Base-by-base conservation (phyloP, 208 protist genomes). In the Trypanosoma scelopori region DNA sequence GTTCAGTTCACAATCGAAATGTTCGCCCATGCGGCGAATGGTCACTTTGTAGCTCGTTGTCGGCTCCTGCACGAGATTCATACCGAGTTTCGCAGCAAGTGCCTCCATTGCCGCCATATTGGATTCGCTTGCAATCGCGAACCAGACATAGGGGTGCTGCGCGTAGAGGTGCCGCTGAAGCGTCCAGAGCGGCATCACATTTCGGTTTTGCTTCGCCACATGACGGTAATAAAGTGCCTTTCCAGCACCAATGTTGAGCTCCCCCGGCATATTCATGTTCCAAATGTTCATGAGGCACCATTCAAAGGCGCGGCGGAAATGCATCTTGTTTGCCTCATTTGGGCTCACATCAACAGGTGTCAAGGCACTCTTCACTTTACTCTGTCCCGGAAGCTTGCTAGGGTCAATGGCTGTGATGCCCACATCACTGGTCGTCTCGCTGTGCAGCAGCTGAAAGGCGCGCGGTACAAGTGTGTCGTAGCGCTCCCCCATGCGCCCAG, bases 221-320 rank as follows among this genome's bases (percentile, higher is more conserved):
- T 66, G 59, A 39, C 82, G 78, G 65, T 91, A 92, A 69, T 91
- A 95, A 49, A 95, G 78, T 2, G 71, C 71, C 59, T 85, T 88
- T 4, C 90, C 90, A 3, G 87, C 87, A 9, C 86, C 86, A 60
- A 93, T 93, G 71, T 96, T 96, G n/a, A 96, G 71, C 73, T 96
- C 86, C 6, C 83, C 85, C n/a, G 71, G 70, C 78, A 93, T 75
- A 67, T 93, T 93, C 67, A 93, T 85, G 69, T 96, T 94, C 88
- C 91, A 96, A 62, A 87, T 68, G 65, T 96, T 96, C 50, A 89
- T 67, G 32, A 96, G 56, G 39, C 79, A 92, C 88, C 91, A 96
- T 72, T 89, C 79, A 55, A 93, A 83, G 6, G 79, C 85, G 15
- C 75, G 67, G 7, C 78, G 78, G 56, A 96, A 96, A 58, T 85